Evolutionary conservation across 208 protist species (phyloP).

Genomic region (Wallacemonas sp.): DNA sequence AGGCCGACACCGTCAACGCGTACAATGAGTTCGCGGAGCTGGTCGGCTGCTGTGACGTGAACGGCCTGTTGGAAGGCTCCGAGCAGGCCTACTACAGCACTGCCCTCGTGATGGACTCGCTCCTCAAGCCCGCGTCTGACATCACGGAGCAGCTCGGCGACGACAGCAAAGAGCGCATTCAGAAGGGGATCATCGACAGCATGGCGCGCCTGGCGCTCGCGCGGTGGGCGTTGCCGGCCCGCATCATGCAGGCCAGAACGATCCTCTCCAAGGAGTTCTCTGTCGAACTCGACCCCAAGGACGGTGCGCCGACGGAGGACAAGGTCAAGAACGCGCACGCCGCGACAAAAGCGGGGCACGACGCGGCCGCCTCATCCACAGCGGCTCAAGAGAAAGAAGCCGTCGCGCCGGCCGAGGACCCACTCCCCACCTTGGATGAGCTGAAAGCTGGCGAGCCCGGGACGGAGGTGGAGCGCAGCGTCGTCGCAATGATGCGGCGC

Average conservation of each 20-base stretch:
- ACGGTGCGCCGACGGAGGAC: background rate
- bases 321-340: background rate
- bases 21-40: slow-evolving; percentile 53
- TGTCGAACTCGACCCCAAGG: background rate
- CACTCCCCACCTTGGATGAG: background rate
- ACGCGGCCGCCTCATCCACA: background rate
- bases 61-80: slow-evolving; percentile 63
- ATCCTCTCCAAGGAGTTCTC: background rate
- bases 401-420: too few relatives aligned
- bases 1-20: slow-evolving; percentile 28
- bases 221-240: background rate
- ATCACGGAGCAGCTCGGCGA: slow-evolving; percentile 2
- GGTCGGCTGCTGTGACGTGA: slow-evolving; percentile 46
- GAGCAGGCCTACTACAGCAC: slow-evolving; percentile 73
- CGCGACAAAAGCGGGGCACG: background rate
- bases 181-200: background rate
- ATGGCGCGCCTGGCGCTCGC: background rate
- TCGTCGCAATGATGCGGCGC: slow-evolving; percentile 20
- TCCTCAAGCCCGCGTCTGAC: slow-evolving; percentile 22
- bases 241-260: background rate
- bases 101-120: slow-evolving; percentile 39
- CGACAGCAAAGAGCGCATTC: slow-evolving; percentile 9
- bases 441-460: background rate
- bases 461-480: background rate
- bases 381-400: too few relatives aligned